phyloP scores from a whole-genome alignment of 2,329 filamentous ascomycete species.

The Myriosclerotinia duriaeana region DNA sequence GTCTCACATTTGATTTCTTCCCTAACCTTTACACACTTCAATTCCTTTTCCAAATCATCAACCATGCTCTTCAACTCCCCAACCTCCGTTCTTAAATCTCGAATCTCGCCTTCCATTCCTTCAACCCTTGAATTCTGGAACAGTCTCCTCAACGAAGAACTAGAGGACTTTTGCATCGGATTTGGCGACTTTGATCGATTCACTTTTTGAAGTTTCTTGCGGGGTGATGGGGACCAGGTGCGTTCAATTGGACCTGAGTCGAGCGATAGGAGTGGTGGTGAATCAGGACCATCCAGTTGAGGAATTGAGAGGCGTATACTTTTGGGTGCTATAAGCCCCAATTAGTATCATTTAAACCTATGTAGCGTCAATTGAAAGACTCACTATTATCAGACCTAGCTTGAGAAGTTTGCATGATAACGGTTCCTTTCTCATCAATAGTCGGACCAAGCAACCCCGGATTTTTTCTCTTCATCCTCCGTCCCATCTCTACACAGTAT shows the following conservation, averaged over 20 bases:
- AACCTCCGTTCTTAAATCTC: conserved; percentile 1
- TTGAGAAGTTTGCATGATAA: neutral
- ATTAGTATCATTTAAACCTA: neutral
- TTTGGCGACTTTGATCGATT: conserved; percentile 6
- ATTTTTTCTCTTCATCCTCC: neutral
- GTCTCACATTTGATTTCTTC: neutral
- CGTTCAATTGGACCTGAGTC: neutral
- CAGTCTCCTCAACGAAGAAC: conserved; percentile 4
- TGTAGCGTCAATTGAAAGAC: neutral
- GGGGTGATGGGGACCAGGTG: neutral
- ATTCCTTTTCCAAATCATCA: neutral
- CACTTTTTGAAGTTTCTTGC: neutral
- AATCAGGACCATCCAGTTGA: neutral
- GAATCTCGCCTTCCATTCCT: neutral
- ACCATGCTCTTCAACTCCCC: neutral
- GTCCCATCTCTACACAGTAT: neutral
- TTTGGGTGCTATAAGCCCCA: neutral
- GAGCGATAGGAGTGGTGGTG: neutral
- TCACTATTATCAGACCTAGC: neutral
- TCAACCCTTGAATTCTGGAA: conserved; percentile 10
- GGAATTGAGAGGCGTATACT: neutral
- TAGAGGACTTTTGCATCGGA: neutral
- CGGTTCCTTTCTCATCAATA: neutral
- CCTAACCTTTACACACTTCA: neutral
- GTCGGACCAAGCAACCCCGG: neutral